Conservation (phyloP, 192 early-diverging fungal genomes). For the Backusella sp. region DNA sequence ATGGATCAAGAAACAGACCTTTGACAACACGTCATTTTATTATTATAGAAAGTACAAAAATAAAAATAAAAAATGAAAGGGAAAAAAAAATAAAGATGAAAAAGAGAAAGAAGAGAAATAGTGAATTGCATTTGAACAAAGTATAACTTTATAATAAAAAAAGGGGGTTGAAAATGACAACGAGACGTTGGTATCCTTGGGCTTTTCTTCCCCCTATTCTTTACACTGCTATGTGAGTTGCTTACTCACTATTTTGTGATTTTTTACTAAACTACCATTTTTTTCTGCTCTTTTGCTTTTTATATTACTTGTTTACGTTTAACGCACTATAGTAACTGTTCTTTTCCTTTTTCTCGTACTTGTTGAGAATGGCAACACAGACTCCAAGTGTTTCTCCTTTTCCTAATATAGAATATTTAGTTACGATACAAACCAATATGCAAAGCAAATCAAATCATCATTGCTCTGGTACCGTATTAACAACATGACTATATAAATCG, state of each 20-base stretch:
- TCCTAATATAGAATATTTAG: background rate
- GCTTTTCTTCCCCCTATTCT: background rate
- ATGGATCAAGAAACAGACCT: slow-evolving; percentile 4
- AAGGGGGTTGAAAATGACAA: background rate
- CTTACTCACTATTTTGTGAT: background rate
- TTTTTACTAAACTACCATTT: background rate
- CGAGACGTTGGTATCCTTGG: background rate
- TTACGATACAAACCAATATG: background rate
- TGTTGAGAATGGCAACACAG: background rate
- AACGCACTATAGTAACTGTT: background rate
- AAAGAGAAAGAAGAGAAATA: slow-evolving; percentile 9
- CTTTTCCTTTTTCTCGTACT: too few relatives aligned
- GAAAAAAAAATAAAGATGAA: background rate
- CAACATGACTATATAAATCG: background rate
- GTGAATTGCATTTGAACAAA: background rate
- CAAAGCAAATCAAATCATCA: background rate
- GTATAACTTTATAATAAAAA: background rate
- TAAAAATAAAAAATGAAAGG: background rate
- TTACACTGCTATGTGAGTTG: background rate
- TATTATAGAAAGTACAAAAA: background rate
- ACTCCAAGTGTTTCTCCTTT: background rate
- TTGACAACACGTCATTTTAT: slow-evolving; percentile 20
- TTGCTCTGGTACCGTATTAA: background rate
- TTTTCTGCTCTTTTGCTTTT: background rate
- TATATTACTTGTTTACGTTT: background rate